These are phyloP conservation scores for Ogataea trehalophila DNA, from an alignment of 805 yeast genomes.

Conservation along the genomic window DNA sequence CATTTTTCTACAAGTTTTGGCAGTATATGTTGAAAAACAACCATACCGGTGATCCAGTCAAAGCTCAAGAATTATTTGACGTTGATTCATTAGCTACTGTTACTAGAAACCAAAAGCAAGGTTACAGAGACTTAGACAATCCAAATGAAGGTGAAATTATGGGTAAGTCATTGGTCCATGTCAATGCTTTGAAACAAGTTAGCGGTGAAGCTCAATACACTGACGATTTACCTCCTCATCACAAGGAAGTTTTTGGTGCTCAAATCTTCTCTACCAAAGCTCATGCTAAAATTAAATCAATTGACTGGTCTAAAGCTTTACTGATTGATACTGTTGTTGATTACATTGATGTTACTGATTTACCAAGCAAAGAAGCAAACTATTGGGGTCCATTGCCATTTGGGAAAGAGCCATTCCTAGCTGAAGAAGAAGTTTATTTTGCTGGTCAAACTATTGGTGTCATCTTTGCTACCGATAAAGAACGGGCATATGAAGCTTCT, in stretches of 20 bases:
- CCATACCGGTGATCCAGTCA: conserved; percentile 1
- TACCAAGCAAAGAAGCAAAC: conserved; percentile 33
- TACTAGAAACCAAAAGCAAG: conserved; percentile 33
- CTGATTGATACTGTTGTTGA: conserved; percentile 38
- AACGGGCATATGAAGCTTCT: conserved; percentile 38
- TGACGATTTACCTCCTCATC: conserved; percentile 40
- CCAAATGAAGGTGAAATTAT: conserved; percentile 34
- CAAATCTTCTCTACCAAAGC: conserved; percentile 40
- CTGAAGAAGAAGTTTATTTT: conserved; percentile 36
- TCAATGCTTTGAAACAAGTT: conserved; percentile 42
- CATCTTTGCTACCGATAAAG: conserved; percentile 34
- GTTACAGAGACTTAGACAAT: conserved; percentile 35
- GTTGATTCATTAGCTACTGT: conserved; percentile 31
- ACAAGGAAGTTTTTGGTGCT: conserved; percentile 38
- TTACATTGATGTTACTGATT: conserved; percentile 36
- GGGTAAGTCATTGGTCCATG: conserved; percentile 39
- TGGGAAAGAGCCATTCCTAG: conserved; percentile 41
- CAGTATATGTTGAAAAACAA: conserved; percentile 26
- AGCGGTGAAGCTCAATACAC: conserved; percentile 44
- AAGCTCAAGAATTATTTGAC: conserved; percentile 20
- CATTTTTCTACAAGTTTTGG: conserved; percentile 42
- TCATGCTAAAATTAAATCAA: conserved; percentile 37
- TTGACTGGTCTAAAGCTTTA: conserved; percentile 35
- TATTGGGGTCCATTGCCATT: conserved; percentile 38
- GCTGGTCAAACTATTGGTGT: conserved; percentile 43